phyloP scores from a whole-genome alignment of 257 asterid species.

The Cinchona pubescens region DNA sequence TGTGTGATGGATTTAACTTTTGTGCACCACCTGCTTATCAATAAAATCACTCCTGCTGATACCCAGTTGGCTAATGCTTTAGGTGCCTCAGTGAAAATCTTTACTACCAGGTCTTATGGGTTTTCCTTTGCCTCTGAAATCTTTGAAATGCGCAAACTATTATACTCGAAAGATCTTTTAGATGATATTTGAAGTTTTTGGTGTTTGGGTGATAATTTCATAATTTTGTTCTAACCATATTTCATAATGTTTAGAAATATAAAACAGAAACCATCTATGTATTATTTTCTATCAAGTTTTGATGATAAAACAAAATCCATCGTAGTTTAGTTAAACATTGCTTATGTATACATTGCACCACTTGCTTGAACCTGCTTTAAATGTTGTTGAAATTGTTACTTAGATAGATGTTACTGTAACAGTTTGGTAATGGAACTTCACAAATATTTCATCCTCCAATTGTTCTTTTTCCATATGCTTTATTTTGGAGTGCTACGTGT shows the following conservation, averaged over 20 bases:
- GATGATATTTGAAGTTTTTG: neutral
- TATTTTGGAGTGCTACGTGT: neutral
- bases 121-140: neutral
- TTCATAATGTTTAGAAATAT: too few species aligned
- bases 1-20: slow-evolving; percentile 96
- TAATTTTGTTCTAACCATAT: neutral
- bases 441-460: too few species aligned
- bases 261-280: too few species aligned
- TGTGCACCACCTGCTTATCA: slow-evolving; percentile 70
- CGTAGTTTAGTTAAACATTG: too few species aligned
- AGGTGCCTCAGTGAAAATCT: slow-evolving; percentile 75
- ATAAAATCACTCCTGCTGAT: slow-evolving; percentile 78
- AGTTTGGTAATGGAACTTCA: too few species aligned
- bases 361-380: too few species aligned
- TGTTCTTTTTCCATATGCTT: neutral
- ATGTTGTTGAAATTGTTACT: too few species aligned
- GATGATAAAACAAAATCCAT: too few species aligned
- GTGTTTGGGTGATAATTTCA: neutral
- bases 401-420: too few species aligned
- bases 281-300: too few species aligned
- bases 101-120: slow-evolving; percentile 70
- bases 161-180: neutral
- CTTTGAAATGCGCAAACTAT: neutral
- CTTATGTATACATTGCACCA: too few species aligned
- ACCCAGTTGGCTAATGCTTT: slow-evolving; percentile 66